Conservation (phyloP, 148 eudicot genomes). For the Rhododendron ovatum region DNA sequence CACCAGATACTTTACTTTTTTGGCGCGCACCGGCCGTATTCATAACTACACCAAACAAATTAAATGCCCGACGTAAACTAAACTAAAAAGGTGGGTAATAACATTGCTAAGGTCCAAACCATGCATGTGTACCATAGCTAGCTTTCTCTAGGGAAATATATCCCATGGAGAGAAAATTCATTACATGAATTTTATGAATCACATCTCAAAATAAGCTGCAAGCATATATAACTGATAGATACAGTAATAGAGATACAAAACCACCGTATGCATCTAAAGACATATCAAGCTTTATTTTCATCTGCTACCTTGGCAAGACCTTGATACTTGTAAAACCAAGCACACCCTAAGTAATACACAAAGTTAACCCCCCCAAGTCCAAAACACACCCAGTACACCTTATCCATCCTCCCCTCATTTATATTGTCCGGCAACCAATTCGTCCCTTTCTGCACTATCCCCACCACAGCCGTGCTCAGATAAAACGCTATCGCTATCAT, state of each 20-base stretch:
- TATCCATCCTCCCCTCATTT: slow-evolving; percentile 34
- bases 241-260: background rate
- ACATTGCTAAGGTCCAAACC: too few species aligned
- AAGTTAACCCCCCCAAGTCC: slow-evolving; percentile 26
- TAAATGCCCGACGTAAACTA: too few species aligned
- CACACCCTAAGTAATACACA: slow-evolving; percentile 24
- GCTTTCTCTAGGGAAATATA: too few species aligned
- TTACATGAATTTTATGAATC: too few species aligned
- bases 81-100: too few species aligned
- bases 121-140: too few species aligned
- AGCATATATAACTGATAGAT: background rate
- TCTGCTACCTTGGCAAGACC: slow-evolving; percentile 11
- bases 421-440: slow-evolving; percentile 35
- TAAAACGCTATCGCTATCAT: slow-evolving; percentile 24
- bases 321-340: slow-evolving; percentile 27
- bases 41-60: too few species aligned
- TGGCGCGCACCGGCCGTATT: too few species aligned
- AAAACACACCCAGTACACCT: slow-evolving; percentile 31
- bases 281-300: background rate
- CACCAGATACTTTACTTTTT: too few species aligned
- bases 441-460: slow-evolving; percentile 16
- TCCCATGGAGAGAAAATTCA: too few species aligned
- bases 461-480: slow-evolving; percentile 32
- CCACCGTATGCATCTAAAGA: background rate
- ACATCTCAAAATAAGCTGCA: too few species aligned